Percentiles rank a stretch among this genome's conserved stretches.
Conservation (phyloP, 2,329 filamentous ascomycete species). For the Neocucurbitaria cava region DNA sequence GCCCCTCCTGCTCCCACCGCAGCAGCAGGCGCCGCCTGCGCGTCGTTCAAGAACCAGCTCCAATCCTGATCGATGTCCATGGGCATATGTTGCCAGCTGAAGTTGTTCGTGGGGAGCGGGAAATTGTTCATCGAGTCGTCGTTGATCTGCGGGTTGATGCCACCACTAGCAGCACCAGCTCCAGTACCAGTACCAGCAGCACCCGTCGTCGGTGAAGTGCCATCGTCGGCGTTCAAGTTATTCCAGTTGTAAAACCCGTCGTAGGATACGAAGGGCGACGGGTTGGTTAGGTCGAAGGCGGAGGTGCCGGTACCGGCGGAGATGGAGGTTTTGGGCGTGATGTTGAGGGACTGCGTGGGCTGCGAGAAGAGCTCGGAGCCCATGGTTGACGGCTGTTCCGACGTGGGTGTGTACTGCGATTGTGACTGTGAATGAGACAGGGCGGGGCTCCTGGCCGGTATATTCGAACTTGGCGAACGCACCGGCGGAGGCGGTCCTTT, state of each 20-base stretch:
- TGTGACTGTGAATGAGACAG: conserved; percentile 6
- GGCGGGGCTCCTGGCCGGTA: conserved; percentile 1
- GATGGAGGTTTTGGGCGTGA: conserved; percentile 21
- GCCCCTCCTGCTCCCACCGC: conserved; percentile 9
- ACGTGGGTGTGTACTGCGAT: conserved; percentile 19
- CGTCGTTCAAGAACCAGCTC: conserved; percentile 50
- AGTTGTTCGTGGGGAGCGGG: conserved; percentile 44
- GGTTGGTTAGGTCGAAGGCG: conserved; percentile 21
- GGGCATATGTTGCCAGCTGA: conserved; percentile 49
- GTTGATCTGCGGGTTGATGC: conserved; percentile 31
- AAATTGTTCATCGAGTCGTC: conserved; percentile 42
- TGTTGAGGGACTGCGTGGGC: conserved; percentile 13
- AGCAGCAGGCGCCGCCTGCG: conserved; percentile 22
- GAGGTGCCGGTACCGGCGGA: conserved; percentile 15
- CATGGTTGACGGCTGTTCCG: conserved; percentile 10
- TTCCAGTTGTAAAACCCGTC: conserved; percentile 51
- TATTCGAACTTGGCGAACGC: conserved; percentile 3
- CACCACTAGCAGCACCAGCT: no score
- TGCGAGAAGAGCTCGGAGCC: conserved; percentile 21
- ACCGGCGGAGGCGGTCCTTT: conserved; percentile 1
- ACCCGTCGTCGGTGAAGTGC: neutral
- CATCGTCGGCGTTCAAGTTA: conserved; percentile 25
- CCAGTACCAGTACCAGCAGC: no score
- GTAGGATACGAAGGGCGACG: conserved; percentile 44
- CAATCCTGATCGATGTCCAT: conserved; percentile 53